Evolutionary conservation across 140 eudicot species (phyloP).

Genomic region (Ambrosia hybrid): DNA sequence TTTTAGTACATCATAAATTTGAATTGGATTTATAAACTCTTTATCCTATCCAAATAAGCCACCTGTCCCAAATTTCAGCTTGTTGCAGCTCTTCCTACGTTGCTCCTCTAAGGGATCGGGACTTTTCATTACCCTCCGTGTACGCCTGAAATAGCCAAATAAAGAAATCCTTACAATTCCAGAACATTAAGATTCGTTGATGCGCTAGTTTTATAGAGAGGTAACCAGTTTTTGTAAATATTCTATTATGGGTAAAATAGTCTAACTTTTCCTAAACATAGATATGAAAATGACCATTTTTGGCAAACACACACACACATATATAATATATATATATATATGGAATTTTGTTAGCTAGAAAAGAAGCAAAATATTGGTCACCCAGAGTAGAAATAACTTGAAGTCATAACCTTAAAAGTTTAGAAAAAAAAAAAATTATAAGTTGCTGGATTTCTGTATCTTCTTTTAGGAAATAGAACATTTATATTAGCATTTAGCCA

Average conservation of each 20-base stretch:
- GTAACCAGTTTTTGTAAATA: neutral
- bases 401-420: neutral
- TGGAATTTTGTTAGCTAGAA: neutral
- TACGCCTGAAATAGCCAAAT: constrained; percentile 51
- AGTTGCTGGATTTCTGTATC: neutral
- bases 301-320: no score
- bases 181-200: neutral
- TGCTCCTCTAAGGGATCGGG: constrained; percentile 98
- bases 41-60: constrained; percentile 75
- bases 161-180: neutral
- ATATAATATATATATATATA: no score
- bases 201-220: neutral
- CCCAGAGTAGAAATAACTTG: neutral
- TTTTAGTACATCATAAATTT: constrained; percentile 29
- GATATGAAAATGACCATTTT: neutral
- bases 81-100: constrained; percentile 86
- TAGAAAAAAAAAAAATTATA: no score
- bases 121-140: constrained; percentile 82
- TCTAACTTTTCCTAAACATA: neutral
- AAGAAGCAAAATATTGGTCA: neutral
- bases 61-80: constrained; percentile 82
- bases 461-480: neutral
- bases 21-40: constrained; percentile 28
- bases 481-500: neutral
- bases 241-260: neutral